phyloP scores from a whole-genome alignment of 208 protist species.

The Trypanosomatidae sp. region DNA sequence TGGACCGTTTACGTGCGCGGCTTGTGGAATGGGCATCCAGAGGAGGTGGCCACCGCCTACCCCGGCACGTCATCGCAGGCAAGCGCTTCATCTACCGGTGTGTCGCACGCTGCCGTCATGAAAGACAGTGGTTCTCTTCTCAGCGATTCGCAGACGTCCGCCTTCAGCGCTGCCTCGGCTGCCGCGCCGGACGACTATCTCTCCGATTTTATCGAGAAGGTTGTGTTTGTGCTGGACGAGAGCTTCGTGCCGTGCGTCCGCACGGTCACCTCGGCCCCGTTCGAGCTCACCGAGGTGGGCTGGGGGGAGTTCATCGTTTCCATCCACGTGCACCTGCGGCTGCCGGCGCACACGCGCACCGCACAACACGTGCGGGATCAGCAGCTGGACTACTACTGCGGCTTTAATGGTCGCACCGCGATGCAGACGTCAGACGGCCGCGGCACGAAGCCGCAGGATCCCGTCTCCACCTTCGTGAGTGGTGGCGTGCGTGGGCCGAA shows the following conservation, averaged over 20 bases:
- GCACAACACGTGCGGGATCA: constrained; percentile 13
- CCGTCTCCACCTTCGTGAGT: constrained; percentile 18
- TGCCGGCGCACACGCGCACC: constrained; percentile 17
- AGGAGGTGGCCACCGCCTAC: constrained; percentile 11
- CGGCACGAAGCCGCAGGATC: constrained; percentile 26
- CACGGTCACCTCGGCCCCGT: constrained; percentile 59
- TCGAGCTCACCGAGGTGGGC: constrained; percentile 82
- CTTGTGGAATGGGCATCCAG: constrained; percentile 61
- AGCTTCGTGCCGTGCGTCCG: constrained; percentile 74
- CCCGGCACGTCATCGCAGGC: too few relatives aligned
- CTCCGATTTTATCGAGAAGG: constrained; percentile 62
- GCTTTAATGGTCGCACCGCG: constrained; percentile 22
- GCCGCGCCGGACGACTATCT: constrained; percentile 48
- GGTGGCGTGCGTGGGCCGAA: constrained; percentile 17
- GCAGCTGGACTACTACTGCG: constrained; percentile 30
- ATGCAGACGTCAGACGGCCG: constrained; percentile 30
- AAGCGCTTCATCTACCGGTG: too few relatives aligned
- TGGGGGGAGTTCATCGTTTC: constrained; percentile 90
- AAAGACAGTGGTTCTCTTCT: too few relatives aligned
- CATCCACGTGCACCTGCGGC: constrained; percentile 68
- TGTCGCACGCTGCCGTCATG: too few relatives aligned
- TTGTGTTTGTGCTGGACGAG: constrained; percentile 77
- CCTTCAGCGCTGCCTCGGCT: constrained; percentile 6
- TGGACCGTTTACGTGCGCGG: constrained; percentile 91
- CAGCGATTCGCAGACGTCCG: constrained; percentile 17